These are phyloP conservation scores for Daldinia caldariorum DNA, from an alignment of 495 filamentous ascomycete species.

Conservation along the genomic window DNA sequence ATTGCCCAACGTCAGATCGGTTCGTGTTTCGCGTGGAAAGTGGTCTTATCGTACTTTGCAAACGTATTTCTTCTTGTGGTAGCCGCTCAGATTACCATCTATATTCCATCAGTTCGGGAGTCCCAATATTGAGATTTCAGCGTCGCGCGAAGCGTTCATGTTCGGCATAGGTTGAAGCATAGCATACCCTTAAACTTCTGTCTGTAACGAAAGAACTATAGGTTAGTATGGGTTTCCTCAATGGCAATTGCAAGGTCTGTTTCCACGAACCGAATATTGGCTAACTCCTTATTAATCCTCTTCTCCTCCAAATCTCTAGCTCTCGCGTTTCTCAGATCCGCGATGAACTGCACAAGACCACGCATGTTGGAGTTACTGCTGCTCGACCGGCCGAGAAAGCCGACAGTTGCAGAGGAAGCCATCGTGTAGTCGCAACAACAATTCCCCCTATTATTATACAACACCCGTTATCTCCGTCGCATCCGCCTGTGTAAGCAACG, in stretches of 20 bases:
- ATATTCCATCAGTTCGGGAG: constrained; percentile 46
- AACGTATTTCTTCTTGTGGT: constrained; percentile 99
- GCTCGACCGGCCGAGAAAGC: constrained; percentile 69
- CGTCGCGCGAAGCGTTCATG: constrained; percentile 20
- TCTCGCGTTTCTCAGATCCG: constrained; percentile 92
- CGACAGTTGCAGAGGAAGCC: constrained; percentile 63
- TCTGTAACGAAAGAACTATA: constrained; percentile 49
- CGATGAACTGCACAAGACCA: constrained; percentile 96
- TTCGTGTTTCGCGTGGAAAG: neutral
- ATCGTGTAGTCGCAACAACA: constrained; percentile 47
- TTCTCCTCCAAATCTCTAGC: constrained; percentile 98
- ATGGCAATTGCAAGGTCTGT: constrained; percentile 12
- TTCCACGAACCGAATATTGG: constrained; percentile 83
- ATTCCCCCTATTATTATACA: constrained; percentile 40
- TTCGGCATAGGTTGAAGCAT: constrained; percentile 15
- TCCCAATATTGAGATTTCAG: constrained; percentile 31
- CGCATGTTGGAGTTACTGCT: constrained; percentile 78
- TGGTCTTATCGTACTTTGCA: constrained; percentile 75
- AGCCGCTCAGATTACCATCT: constrained; percentile 90
- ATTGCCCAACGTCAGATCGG: constrained; percentile 44
- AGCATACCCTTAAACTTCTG: constrained; percentile 79
- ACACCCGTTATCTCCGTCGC: constrained; percentile 35
- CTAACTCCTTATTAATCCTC: constrained; percentile 98
- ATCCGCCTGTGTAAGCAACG: constrained; percentile 24
- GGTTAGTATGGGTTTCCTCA: constrained; percentile 37